These are phyloP conservation scores for Hansfordia pulvinata DNA, from an alignment of 2,329 filamentous ascomycete genomes.

Conservation along the genomic window DNA sequence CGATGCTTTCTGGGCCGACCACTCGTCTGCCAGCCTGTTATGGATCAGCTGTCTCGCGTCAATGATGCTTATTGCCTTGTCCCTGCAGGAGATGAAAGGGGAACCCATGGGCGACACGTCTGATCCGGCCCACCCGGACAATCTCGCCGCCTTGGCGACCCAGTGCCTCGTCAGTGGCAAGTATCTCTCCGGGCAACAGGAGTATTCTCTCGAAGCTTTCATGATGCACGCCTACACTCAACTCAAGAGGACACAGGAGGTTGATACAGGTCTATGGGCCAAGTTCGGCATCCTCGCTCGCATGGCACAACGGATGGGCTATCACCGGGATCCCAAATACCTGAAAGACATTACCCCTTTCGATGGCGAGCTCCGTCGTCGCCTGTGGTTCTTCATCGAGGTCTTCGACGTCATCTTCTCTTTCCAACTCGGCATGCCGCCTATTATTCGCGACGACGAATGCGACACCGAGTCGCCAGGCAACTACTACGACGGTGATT, in stretches of 20 bases:
- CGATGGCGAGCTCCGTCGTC: slow-evolving; percentile 35
- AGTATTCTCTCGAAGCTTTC: slow-evolving; percentile 33
- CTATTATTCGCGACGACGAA: slow-evolving; percentile 30
- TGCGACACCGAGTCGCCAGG: slow-evolving; percentile 30
- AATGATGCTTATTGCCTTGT: slow-evolving; percentile 25
- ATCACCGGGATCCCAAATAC: slow-evolving; percentile 32
- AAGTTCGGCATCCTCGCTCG: slow-evolving; percentile 30
- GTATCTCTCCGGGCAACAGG: slow-evolving; percentile 28
- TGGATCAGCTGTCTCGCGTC: slow-evolving; percentile 39
- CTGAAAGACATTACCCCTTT: slow-evolving; percentile 30
- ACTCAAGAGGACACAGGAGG: slow-evolving; percentile 24
- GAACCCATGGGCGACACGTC: slow-evolving; percentile 10
- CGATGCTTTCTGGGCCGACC: slow-evolving; percentile 29
- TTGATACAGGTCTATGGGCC: slow-evolving; percentile 30
- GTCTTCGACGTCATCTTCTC: slow-evolving; percentile 33
- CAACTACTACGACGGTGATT: slow-evolving; percentile 35
- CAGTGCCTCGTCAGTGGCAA: slow-evolving; percentile 33
- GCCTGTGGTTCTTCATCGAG: slow-evolving; percentile 32
- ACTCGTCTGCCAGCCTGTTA: slow-evolving; percentile 24
- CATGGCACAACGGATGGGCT: slow-evolving; percentile 36
- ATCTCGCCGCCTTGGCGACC: slow-evolving; percentile 22
- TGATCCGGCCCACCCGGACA: slow-evolving; percentile 12
- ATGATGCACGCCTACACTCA: slow-evolving; percentile 29
- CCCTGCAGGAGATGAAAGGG: slow-evolving; percentile 19
- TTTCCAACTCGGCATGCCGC: slow-evolving; percentile 37